Evolutionary conservation across 108 stramenopile species (phyloP).

Genomic region (Nannochloropsis salina): DNA sequence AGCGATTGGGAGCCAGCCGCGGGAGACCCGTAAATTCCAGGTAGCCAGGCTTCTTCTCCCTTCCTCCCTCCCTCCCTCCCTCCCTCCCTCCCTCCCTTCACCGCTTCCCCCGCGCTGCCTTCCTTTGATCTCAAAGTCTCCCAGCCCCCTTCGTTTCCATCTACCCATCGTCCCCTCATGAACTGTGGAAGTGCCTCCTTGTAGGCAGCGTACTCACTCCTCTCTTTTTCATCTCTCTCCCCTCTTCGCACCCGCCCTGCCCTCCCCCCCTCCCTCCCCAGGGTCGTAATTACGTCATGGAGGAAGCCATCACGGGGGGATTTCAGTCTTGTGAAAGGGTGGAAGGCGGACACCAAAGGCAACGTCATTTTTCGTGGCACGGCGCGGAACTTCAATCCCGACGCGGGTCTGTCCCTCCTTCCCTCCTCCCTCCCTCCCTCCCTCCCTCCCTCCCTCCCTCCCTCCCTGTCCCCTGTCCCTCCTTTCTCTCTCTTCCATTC

Average conservation of each 20-base stretch:
- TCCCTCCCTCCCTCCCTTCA: too few species aligned
- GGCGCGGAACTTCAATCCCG: slow-evolving; percentile 81
- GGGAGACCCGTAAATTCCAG: slow-evolving; percentile 64
- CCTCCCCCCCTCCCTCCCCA: slow-evolving; percentile 19
- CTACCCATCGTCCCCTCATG: too few species aligned
- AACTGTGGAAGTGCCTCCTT: too few species aligned
- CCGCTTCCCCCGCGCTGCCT: too few species aligned
- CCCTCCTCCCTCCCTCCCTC: neutral
- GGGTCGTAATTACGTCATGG: slow-evolving; percentile 73
- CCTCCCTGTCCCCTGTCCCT: neutral
- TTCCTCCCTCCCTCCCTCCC: neutral
- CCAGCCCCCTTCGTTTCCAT: too few species aligned
- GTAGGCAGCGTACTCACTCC: too few species aligned
- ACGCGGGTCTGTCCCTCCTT: slow-evolving; percentile 27
- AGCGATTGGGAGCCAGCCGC: slow-evolving; percentile 53
- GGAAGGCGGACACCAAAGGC: slow-evolving; percentile 78
- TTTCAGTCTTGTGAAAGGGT: slow-evolving; percentile 73
- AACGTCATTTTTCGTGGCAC: slow-evolving; percentile 83
- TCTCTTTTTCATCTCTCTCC: too few species aligned
- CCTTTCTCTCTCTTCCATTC: neutral
- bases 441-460: slow-evolving; percentile 18
- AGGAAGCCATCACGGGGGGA: slow-evolving; percentile 71
- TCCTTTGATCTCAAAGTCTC: too few species aligned
- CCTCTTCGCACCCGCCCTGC: too few species aligned
- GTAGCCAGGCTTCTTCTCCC: neutral